phyloP scores from a whole-genome alignment of 148 eudicot species.

The Beta vulgaris region DNA sequence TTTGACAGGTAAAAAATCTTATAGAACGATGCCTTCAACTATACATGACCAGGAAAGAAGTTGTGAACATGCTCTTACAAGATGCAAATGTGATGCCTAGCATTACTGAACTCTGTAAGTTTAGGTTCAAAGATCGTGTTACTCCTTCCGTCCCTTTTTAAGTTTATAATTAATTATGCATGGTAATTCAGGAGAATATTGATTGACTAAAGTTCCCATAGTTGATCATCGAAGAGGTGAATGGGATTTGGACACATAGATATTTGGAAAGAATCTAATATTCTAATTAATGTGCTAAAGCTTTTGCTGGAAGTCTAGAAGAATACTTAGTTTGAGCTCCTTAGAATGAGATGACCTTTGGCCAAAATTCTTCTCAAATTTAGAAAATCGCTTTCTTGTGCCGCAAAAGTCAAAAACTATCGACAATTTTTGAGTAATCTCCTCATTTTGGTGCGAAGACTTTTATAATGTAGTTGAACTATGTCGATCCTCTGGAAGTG shows the following conservation, averaged over 20 bases:
- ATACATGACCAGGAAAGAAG: slow-evolving; percentile 80
- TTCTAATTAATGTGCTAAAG: not conserved
- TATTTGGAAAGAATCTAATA: not conserved
- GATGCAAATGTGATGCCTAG: slow-evolving; percentile 74
- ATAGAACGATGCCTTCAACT: slow-evolving; percentile 86
- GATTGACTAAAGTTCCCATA: not conserved
- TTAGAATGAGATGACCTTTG: too few species aligned
- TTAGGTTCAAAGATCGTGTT: not conserved
- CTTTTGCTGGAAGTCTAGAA: not conserved
- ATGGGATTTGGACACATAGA: not conserved
- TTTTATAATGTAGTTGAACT: not conserved
- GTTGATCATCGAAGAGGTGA: not conserved
- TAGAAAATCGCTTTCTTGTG: too few species aligned
- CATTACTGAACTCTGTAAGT: slow-evolving; percentile 76
- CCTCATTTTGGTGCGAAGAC: not conserved
- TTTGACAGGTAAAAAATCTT: slow-evolving; percentile 86
- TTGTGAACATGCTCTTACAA: slow-evolving; percentile 49
- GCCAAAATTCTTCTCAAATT: too few species aligned
- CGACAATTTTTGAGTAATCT: not conserved
- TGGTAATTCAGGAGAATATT: not conserved
- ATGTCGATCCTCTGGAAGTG: not conserved
- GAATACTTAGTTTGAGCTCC: not conserved
- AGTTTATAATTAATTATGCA: not conserved
- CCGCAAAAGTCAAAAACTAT: too few species aligned
- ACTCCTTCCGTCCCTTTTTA: not conserved